Conservation (phyloP, 129 eudicot species). For the Arctium minus region DNA sequence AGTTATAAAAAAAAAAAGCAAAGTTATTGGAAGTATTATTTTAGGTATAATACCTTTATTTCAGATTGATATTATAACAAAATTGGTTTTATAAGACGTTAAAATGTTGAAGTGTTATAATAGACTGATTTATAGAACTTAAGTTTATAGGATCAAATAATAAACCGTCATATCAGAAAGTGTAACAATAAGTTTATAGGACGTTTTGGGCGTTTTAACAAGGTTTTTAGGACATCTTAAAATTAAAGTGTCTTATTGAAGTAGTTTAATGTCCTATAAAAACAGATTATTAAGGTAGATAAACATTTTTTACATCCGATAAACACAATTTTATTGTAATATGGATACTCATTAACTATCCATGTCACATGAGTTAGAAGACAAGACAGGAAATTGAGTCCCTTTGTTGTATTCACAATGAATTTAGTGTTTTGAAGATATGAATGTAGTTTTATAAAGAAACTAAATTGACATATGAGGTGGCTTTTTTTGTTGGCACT, state of each 20-base stretch:
- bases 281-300: not conserved
- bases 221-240: not conserved
- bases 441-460: not conserved
- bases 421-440: constrained; percentile 32
- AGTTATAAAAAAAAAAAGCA: not conserved
- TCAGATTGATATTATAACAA: not conserved
- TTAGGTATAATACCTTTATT: not conserved
- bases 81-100: too few relatives aligned
- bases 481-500: constrained; percentile 12
- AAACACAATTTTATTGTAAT: not conserved
- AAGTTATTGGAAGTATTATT: not conserved
- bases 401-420: constrained; percentile 12
- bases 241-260: not conserved
- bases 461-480: not conserved
- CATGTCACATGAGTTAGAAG: constrained; percentile 20
- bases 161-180: too few relatives aligned
- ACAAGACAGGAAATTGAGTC: constrained; percentile 20
- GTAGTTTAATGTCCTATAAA: too few relatives aligned
- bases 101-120: too few relatives aligned
- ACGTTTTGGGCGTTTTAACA: not conserved
- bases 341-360: not conserved
- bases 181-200: not conserved
- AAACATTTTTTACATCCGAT: not conserved
- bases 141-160: too few relatives aligned
- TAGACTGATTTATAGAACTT: too few relatives aligned